Percentiles rank a stretch among this genome's conserved stretches.
phyloP scores from a whole-genome alignment of 2,329 filamentous ascomycete species.

The Phialophora expanda region DNA sequence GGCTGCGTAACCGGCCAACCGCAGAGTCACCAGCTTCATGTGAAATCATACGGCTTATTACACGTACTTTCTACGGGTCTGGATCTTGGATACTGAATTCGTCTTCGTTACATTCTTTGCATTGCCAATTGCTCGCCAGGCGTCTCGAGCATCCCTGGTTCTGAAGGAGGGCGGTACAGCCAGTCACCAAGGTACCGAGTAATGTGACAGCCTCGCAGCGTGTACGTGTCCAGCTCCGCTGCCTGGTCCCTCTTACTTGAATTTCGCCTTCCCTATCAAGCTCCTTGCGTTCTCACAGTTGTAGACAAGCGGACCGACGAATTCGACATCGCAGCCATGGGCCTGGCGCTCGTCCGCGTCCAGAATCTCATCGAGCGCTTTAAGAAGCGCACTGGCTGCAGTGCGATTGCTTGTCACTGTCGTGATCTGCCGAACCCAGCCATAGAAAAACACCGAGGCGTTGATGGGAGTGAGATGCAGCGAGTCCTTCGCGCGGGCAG shows the following conservation, averaged over 20 bases:
- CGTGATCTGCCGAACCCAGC: conserved; percentile 67
- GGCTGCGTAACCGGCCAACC: conserved; percentile 9
- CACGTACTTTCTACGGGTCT: background rate
- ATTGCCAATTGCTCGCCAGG: background rate
- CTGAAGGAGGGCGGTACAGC: background rate
- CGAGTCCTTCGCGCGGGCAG: conserved; percentile 3
- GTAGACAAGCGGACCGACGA: conserved; percentile 67
- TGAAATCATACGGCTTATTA: background rate
- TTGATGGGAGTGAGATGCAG: conserved; percentile 66
- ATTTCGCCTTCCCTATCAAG: conserved; percentile 69
- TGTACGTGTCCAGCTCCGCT: conserved; percentile 19
- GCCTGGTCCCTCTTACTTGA: conserved; percentile 39
- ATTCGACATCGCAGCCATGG: conserved; percentile 53
- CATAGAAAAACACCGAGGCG: conserved; percentile 71
- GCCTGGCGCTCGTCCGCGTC: conserved; percentile 44
- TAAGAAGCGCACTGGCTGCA: conserved; percentile 69
- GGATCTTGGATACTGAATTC: background rate
- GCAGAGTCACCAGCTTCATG: background rate
- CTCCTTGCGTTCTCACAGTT: conserved; percentile 68
- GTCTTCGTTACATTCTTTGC: background rate
- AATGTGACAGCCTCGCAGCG: background rate
- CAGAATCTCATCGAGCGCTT: conserved; percentile 32
- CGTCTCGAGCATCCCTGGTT: background rate
- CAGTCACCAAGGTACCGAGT: background rate
- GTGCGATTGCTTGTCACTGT: conserved; percentile 74